These are phyloP conservation scores for Myrmaecium sp. DNA, from an alignment of 2,329 filamentous ascomycete species.

Conservation along the genomic window DNA sequence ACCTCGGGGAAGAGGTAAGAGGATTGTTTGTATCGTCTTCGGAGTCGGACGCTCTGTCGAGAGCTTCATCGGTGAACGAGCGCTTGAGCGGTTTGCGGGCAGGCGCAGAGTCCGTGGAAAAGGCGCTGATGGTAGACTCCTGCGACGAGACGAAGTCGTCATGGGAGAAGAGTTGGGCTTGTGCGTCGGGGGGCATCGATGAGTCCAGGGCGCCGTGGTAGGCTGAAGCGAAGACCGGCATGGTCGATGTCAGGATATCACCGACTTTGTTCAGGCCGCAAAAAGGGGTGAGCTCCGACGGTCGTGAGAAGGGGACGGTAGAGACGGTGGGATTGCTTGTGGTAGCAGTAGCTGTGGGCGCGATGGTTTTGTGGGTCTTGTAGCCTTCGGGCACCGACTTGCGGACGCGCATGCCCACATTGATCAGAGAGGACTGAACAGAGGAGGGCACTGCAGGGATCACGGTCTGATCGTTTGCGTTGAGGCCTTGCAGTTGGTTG, in stretches of 20 bases:
- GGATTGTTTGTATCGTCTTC: slow-evolving; percentile 10
- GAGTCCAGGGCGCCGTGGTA: slow-evolving; percentile 18
- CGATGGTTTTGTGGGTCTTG: slow-evolving; percentile 46
- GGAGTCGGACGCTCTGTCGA: no score
- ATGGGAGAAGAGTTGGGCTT: slow-evolving; percentile 12
- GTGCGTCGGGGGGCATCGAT: slow-evolving; percentile 21
- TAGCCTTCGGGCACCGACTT: slow-evolving; percentile 91
- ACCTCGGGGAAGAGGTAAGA: no score
- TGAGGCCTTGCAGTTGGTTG: slow-evolving; percentile 4
- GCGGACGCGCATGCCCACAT: slow-evolving; percentile 84
- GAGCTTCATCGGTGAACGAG: slow-evolving; percentile 20
- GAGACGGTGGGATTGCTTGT: slow-evolving; percentile 1
- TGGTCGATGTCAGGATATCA: no score
- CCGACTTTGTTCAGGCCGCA: slow-evolving; percentile 66
- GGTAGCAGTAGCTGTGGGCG: neutral
- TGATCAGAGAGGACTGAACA: slow-evolving; percentile 70
- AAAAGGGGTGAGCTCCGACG: slow-evolving; percentile 57
- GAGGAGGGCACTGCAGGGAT: slow-evolving; percentile 41
- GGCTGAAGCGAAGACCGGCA: slow-evolving; percentile 22
- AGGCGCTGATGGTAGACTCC: slow-evolving; percentile 12
- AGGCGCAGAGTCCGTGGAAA: slow-evolving; percentile 12
- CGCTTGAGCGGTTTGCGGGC: slow-evolving; percentile 21
- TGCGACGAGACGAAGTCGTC: slow-evolving; percentile 19
- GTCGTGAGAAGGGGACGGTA: slow-evolving; percentile 6
- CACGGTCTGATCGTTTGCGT: slow-evolving; percentile 2